Percentiles rank a stretch among this genome's conserved stretches.
phyloP scores from a whole-genome alignment of 495 filamentous ascomycete genomes.

The Neurospora sp. region DNA sequence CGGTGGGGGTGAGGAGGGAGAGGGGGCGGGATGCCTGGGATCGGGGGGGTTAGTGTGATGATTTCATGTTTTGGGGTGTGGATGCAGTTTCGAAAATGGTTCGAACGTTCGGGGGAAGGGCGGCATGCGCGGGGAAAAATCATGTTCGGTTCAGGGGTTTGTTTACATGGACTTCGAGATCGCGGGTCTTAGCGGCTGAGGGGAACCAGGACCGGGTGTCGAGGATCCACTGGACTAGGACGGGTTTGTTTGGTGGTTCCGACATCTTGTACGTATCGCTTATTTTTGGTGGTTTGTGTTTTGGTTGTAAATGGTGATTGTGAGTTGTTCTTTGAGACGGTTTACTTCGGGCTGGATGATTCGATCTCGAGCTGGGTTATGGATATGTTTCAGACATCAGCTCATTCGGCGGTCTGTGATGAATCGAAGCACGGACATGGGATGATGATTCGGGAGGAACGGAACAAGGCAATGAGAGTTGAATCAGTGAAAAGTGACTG shows the following conservation, averaged over 20 bases:
- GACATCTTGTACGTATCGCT: background rate
- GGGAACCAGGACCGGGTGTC: constrained; percentile 37
- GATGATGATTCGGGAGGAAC: background rate
- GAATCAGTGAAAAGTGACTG: too few relatives aligned
- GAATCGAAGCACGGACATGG: background rate
- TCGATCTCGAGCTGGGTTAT: background rate
- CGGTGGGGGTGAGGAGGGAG: constrained; percentile 40
- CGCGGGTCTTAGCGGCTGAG: constrained; percentile 25
- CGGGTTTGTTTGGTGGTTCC: constrained; percentile 2
- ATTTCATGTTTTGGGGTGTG: background rate
- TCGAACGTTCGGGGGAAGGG: background rate
- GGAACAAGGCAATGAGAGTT: background rate
- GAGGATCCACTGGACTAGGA: constrained; percentile 35
- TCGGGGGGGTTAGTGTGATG: background rate
- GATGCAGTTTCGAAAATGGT: background rate
- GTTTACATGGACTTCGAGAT: constrained; percentile 30
- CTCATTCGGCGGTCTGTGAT: background rate
- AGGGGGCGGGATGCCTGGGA: constrained; percentile 45
- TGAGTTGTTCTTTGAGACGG: background rate
- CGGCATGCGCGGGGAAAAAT: background rate
- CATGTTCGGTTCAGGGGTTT: background rate
- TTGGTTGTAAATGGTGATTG: background rate
- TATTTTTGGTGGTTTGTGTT: background rate
- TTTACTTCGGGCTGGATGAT: background rate
- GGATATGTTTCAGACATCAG: background rate